phyloP scores from a whole-genome alignment of 2,329 filamentous ascomycete species.

The Ophiocordyceps camponoti-rufipedis region DNA sequence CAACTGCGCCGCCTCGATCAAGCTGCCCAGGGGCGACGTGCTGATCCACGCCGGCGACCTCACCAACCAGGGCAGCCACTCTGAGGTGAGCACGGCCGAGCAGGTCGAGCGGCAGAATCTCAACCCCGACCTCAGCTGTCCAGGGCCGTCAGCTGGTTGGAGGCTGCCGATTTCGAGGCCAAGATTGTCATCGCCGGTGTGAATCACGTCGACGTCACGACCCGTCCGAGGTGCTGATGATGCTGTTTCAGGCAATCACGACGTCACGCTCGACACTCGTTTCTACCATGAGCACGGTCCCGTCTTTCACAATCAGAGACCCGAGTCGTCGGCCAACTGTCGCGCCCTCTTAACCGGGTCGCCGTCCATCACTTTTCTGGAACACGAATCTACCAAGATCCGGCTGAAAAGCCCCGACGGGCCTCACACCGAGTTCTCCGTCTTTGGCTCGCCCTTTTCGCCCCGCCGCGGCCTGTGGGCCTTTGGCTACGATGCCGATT shows the following conservation, averaged over 20 bases:
- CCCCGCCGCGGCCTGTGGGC: conserved; percentile 42
- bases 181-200: conserved; percentile 55
- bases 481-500: conserved; percentile 37
- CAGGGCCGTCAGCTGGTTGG: conserved; percentile 47
- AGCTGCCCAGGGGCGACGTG: conserved; percentile 53
- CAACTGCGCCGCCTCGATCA: conserved; percentile 33
- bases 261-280: conserved; percentile 47
- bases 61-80: conserved; percentile 50
- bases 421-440: conserved; percentile 39
- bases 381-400: conserved; percentile 36
- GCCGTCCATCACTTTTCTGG: conserved; percentile 43
- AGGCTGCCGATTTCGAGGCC: conserved; percentile 45
- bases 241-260: conserved; percentile 49
- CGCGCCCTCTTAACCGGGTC: conserved; percentile 33
- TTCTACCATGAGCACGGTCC: conserved; percentile 38
- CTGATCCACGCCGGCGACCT: conserved; percentile 62
- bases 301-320: conserved; percentile 36
- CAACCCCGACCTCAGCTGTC: conserved; percentile 22
- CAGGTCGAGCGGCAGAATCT: background rate
- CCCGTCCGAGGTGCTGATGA: background rate
- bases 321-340: conserved; percentile 35
- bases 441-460: conserved; percentile 56
- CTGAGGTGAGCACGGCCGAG: conserved; percentile 21
- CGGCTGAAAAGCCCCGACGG: conserved; percentile 33
- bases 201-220: background rate